Evolutionary conservation across 106 monocot genomes (phyloP).

Genomic region (Vanilla planifolia): DNA sequence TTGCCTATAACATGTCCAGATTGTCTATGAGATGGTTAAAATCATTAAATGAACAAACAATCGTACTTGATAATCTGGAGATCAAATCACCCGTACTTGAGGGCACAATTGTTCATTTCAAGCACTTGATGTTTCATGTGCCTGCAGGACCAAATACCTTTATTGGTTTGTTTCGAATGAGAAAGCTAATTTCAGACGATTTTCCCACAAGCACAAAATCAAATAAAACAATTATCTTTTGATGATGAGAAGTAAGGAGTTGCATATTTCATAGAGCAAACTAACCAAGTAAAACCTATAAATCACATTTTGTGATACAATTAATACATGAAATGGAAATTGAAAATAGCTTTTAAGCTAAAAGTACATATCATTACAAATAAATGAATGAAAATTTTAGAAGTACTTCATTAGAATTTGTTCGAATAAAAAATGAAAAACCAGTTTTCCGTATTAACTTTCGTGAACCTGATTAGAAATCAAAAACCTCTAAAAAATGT

Average conservation of each 20-base stretch:
- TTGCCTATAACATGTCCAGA: no score
- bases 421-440: no score
- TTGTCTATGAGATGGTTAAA: background rate
- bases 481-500: no score
- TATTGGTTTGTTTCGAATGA: conserved; percentile 1
- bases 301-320: background rate
- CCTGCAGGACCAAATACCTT: conserved; percentile 3
- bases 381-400: no score
- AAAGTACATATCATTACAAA: background rate
- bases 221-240: background rate
- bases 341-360: background rate
- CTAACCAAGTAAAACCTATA: background rate
- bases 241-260: no score
- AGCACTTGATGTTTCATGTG: conserved; percentile 4
- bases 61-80: conserved; percentile 7
- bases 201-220: background rate
- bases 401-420: no score
- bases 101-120: conserved; percentile 7
- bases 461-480: no score
- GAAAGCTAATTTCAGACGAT: background rate
- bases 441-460: no score
- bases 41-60: background rate
- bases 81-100: background rate
- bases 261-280: no score
- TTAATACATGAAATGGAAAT: background rate